Percentiles rank a stretch among this genome's conserved stretches.
These are phyloP conservation scores for Aspergillus sp. DNA, from an alignment of 2,329 filamentous ascomycete species.

Conservation along the genomic window DNA sequence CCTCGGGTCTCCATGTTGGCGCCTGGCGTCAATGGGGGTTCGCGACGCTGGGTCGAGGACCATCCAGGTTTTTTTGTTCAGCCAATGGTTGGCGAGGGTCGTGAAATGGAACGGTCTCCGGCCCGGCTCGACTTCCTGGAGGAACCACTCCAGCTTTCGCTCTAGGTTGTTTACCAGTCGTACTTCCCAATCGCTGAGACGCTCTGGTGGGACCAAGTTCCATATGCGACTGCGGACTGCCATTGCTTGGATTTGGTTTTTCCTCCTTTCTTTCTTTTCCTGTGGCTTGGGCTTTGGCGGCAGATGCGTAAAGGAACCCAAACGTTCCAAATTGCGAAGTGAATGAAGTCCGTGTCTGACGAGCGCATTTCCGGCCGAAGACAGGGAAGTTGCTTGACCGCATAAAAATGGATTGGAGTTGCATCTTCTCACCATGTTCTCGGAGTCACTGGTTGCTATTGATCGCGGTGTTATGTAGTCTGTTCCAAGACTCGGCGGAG, in stretches of 20 bases:
- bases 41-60: constrained; percentile 32
- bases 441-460: not conserved
- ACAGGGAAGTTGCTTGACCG: not conserved
- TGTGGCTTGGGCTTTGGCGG: not conserved
- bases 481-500: not conserved
- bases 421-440: not conserved
- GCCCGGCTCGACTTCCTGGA: constrained; percentile 29
- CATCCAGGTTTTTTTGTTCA: constrained; percentile 32
- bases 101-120: constrained; percentile 32
- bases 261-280: not conserved
- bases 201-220: constrained; percentile 2
- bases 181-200: constrained; percentile 28
- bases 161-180: constrained; percentile 25
- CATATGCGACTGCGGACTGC: not conserved
- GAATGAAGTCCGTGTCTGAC: not conserved
- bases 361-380: not conserved
- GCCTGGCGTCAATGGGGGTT: constrained; percentile 20
- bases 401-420: not conserved
- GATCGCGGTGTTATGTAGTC: not conserved
- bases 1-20: constrained; percentile 27
- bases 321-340: not conserved
- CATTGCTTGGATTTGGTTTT: not conserved
- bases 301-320: not conserved
- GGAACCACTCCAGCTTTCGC: constrained; percentile 30
- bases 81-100: constrained; percentile 33